phyloP scores from a whole-genome alignment of 2,329 filamentous ascomycete genomes.

The Penicillium sclerotigenum region DNA sequence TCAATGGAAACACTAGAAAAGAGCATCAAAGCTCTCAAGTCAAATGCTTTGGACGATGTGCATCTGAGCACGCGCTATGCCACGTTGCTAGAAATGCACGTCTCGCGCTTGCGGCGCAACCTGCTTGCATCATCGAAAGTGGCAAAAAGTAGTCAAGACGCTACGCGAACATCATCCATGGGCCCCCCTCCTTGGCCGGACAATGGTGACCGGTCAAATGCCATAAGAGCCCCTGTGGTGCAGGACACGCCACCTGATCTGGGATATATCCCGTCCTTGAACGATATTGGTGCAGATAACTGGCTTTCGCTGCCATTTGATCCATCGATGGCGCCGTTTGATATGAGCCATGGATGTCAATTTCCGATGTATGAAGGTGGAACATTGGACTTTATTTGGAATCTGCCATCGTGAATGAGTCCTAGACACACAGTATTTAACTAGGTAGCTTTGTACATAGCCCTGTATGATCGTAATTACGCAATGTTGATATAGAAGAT shows the following conservation, averaged over 20 bases:
- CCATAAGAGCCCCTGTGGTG: slow-evolving; percentile 20
- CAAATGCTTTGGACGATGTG: slow-evolving; percentile 52
- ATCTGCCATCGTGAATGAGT: slow-evolving; percentile 35
- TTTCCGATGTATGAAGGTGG: slow-evolving; percentile 42
- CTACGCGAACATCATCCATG: slow-evolving; percentile 30
- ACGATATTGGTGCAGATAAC: slow-evolving; percentile 37
- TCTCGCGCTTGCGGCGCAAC: slow-evolving; percentile 41
- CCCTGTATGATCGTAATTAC: background rate
- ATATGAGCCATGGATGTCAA: slow-evolving; percentile 36
- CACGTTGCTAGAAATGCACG: slow-evolving; percentile 48
- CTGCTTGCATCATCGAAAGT: slow-evolving; percentile 36
- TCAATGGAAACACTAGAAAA: slow-evolving; percentile 49
- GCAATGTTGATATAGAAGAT: background rate
- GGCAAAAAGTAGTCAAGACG: slow-evolving; percentile 25
- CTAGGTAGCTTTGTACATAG: background rate
- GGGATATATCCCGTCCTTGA: slow-evolving; percentile 30
- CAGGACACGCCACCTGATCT: slow-evolving; percentile 29
- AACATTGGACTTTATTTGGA: slow-evolving; percentile 45
- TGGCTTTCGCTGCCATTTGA: slow-evolving; percentile 46
- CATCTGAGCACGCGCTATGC: slow-evolving; percentile 53
- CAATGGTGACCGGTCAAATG: slow-evolving; percentile 18
- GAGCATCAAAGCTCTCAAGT: slow-evolving; percentile 49
- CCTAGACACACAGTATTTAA: background rate
- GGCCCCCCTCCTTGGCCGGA: slow-evolving; percentile 29
- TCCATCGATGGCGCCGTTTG: slow-evolving; percentile 45